These are phyloP conservation scores for Acanthamoeba triangularis DNA, from an alignment of 208 protist species.

Conservation along the genomic window DNA sequence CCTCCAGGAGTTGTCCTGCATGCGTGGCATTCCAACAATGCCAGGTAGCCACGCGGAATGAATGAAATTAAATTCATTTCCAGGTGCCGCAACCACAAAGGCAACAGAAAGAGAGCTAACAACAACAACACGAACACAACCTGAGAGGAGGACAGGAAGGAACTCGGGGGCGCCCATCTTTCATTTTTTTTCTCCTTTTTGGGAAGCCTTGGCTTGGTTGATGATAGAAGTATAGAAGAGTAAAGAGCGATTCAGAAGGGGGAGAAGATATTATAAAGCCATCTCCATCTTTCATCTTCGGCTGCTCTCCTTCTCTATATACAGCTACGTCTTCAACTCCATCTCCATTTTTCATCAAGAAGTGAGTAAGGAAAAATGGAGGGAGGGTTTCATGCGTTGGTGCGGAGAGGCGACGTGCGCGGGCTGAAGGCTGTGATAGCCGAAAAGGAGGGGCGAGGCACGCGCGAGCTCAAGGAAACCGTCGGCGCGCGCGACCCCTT, in stretches of 20 bases:
- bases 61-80: slow-evolving; percentile 3
- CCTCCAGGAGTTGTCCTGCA: neutral
- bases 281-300: neutral
- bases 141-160: neutral
- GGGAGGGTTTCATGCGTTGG: neutral
- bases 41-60: neutral
- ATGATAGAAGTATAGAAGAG: neutral
- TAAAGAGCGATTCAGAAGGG: neutral
- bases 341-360: neutral
- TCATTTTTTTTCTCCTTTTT: neutral
- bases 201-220: neutral
- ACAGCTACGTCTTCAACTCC: no score
- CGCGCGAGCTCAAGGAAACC: slow-evolving; percentile 5
- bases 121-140: neutral
- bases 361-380: neutral
- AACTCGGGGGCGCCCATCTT: neutral
- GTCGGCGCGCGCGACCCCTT: slow-evolving; percentile 52
- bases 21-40: neutral
- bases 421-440: neutral
- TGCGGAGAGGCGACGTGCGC: neutral
- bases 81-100: neutral
- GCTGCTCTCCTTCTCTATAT: no score
- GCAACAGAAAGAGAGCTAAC: neutral
- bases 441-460: neutral
- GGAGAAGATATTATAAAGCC: neutral